Evolutionary conservation across 257 asterid genomes (phyloP).

Genomic region (Penstemon eatonii): DNA sequence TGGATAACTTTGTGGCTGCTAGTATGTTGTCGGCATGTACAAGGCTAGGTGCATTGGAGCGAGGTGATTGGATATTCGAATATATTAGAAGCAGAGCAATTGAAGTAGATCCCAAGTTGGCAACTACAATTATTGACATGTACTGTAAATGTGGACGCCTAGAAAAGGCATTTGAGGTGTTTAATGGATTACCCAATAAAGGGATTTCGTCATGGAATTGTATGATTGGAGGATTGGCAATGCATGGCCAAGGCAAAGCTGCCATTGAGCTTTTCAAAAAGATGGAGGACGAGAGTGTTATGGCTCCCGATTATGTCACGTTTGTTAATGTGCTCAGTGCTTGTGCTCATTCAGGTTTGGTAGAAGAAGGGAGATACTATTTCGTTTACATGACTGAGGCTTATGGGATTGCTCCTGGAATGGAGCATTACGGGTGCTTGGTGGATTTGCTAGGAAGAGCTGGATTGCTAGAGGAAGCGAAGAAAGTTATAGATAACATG

Average conservation of each 20-base stretch:
- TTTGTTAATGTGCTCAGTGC: constrained; percentile 79
- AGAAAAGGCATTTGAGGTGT: constrained; percentile 64
- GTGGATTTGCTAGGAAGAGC: constrained; percentile 94
- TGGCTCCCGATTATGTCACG: constrained; percentile 62
- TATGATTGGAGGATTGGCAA: constrained; percentile 89
- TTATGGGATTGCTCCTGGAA: constrained; percentile 60
- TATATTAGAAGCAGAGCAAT: constrained; percentile 42
- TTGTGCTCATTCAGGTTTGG: constrained; percentile 79
- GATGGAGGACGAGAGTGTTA: constrained; percentile 57
- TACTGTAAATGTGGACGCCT: constrained; percentile 81
- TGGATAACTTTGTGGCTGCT: constrained; percentile 79
- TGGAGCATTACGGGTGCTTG: constrained; percentile 87
- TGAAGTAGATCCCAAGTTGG: constrained; percentile 57
- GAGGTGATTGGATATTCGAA: constrained; percentile 66
- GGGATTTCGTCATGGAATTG: constrained; percentile 88
- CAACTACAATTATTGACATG: constrained; percentile 68
- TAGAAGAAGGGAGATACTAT: constrained; percentile 62
- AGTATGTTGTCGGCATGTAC: constrained; percentile 83
- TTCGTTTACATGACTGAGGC: constrained; percentile 58
- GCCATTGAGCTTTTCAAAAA: constrained; percentile 69
- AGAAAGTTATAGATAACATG: constrained; percentile 51
- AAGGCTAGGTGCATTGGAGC: constrained; percentile 69
- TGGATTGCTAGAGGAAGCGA: constrained; percentile 71
- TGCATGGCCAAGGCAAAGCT: constrained; percentile 69
- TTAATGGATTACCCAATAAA: constrained; percentile 42